Base-by-base conservation (phyloP, 2,329 filamentous ascomycete genomes). In the Neofusicoccum kwambonambiense region DNA sequence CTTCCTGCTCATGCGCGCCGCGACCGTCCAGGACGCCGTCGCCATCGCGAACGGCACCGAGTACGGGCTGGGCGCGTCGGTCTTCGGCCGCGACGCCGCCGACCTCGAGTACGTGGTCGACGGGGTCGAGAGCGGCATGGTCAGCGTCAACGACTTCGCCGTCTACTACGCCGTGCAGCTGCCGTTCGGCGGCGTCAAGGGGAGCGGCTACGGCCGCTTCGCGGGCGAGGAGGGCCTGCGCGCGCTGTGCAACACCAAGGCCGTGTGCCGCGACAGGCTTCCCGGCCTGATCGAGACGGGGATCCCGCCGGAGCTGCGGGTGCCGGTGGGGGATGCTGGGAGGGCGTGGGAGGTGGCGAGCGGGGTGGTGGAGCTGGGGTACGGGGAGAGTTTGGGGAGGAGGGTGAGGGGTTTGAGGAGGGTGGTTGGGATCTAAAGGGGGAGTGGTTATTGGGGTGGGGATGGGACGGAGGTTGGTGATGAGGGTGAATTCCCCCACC, bases 101-200 rank as follows among this genome's bases (percentile, higher is more conserved):
- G 84, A 87, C 57, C 81, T 97, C 1, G 78, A 84, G 15, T 80
- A 80, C 15, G 87, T 96, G 34, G 87, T 94, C 1, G 78, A 78
- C 19, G 86, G 87, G 27, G 83, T 97, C 60, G 87, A 89, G 67
- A 88, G 90, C 0, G 95, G 95, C 50, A 97, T 97, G 90, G 91
- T 98, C 0, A 88, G 92, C 27, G 87, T 99, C 70, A 99, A 99
- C 76, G 95, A 99, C 80, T 99, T 99, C 73, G 95, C 89, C 19
- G 90, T 88, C 34, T 97, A 89, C 77, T 99, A 99, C 75, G 92
- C 94, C 61, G 93, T 96, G 7, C 93, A 97, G 78, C 80, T 99
- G 44, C 95, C 95, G 0, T 99, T 99, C 77, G 95, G 95, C 42
- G 95, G 93, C 62, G 88, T 91, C n/a, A 88, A 87, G 65, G 94